These are phyloP conservation scores for Sutorius eximius DNA, from an alignment of 1,284 basidiomycete genomes.

Conservation along the genomic window DNA sequence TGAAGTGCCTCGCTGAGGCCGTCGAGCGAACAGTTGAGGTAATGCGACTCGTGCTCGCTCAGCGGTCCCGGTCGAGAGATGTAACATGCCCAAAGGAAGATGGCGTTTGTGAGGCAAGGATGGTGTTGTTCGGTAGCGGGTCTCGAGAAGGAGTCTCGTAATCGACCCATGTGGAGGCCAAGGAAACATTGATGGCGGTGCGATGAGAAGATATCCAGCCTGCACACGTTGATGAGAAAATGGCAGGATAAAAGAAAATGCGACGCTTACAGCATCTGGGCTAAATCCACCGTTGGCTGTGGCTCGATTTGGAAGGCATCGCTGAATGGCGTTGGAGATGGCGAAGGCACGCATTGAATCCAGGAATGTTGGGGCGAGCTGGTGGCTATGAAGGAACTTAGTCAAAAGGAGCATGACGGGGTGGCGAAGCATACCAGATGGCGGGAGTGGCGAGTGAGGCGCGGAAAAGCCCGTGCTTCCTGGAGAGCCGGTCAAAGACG, in stretches of 20 bases:
- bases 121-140: conserved; percentile 61
- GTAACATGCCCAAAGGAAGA: conserved; percentile 79
- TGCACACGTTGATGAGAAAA: conserved; percentile 32
- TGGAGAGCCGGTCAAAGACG: conserved; percentile 60
- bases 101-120: conserved; percentile 71
- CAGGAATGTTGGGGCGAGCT: conserved; percentile 34
- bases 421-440: conserved; percentile 45
- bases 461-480: conserved; percentile 55
- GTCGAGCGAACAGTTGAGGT: conserved; percentile 59
- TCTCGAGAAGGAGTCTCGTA: conserved; percentile 56
- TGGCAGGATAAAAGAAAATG: conserved; percentile 3
- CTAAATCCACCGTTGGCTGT: conserved; percentile 59
- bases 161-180: conserved; percentile 61
- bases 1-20: conserved; percentile 60
- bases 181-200: conserved; percentile 73
- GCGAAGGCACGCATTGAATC: conserved; percentile 41
- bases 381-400: conserved; percentile 19
- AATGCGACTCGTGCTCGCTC: conserved; percentile 66
- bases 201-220: conserved; percentile 72
- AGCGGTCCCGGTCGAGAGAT: conserved; percentile 68
- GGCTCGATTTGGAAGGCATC: conserved; percentile 51
- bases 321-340: conserved; percentile 50
- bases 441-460: conserved; percentile 59
- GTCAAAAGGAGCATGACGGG: conserved; percentile 22
- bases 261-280: conserved; percentile 60